Evolutionary conservation across 768 basidiomycete species (phyloP).

Genomic region (Russula olivacea): DNA sequence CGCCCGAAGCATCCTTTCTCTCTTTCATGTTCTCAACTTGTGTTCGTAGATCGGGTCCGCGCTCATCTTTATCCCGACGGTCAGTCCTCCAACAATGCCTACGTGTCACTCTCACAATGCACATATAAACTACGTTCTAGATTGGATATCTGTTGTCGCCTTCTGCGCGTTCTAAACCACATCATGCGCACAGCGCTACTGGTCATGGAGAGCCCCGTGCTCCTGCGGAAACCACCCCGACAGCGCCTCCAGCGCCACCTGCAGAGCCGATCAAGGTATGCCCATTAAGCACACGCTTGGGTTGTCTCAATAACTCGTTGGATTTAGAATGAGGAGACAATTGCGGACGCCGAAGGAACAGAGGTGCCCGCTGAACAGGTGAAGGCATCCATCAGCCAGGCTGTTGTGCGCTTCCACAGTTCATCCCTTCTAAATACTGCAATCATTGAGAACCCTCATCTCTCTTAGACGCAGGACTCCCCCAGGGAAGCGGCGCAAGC

Average conservation of each 20-base stretch:
- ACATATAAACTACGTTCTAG: background rate
- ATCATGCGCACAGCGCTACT: slow-evolving; percentile 45
- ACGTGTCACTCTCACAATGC: slow-evolving; percentile 31
- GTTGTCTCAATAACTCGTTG: background rate
- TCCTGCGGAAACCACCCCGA: slow-evolving; percentile 45
- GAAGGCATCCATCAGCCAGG: slow-evolving; percentile 27
- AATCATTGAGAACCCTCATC: background rate
- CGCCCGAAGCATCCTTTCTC: background rate
- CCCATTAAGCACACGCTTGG: no score
- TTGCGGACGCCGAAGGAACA: slow-evolving; percentile 29
- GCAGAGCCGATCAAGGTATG: slow-evolving; percentile 8
- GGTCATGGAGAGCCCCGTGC: slow-evolving; percentile 50
- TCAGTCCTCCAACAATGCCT: slow-evolving; percentile 3
- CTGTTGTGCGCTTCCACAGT: slow-evolving; percentile 20
- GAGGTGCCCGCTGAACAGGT: slow-evolving; percentile 28
- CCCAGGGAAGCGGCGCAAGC: slow-evolving; percentile 28
- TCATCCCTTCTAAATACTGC: background rate
- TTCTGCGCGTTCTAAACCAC: slow-evolving; percentile 19
- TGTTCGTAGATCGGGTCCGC: slow-evolving; percentile 20
- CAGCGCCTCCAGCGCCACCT: slow-evolving; percentile 27
- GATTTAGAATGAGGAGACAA: slow-evolving; percentile 12
- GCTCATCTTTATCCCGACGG: slow-evolving; percentile 22
- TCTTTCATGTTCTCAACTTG: background rate
- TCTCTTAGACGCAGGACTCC: slow-evolving; percentile 25
- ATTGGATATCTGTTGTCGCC: slow-evolving; percentile 23